Percentiles rank a stretch among this genome's conserved stretches.
Evolutionary conservation across 2,329 filamentous ascomycete species (phyloP).

Genomic region (Penicillium psychrosexuale): DNA sequence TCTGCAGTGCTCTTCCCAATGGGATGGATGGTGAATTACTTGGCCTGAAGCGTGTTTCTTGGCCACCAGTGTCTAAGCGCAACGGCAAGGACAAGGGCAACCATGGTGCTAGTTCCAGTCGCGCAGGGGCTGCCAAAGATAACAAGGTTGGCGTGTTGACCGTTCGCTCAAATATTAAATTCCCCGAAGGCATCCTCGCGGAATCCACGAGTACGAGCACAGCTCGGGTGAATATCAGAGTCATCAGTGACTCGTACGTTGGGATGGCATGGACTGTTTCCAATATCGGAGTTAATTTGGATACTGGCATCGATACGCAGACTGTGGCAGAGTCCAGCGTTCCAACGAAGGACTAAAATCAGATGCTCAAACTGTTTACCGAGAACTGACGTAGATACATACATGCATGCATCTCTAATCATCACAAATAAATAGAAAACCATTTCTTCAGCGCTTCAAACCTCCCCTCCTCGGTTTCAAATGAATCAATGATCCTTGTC

Average conservation of each 20-base stretch:
- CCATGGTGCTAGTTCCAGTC: conserved; percentile 14
- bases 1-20: conserved; percentile 48
- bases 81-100: conserved; percentile 17
- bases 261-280: conserved; percentile 63
- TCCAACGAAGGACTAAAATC: conserved; percentile 10
- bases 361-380: not conserved
- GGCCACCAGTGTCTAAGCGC: conserved; percentile 50
- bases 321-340: conserved; percentile 16
- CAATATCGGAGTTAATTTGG: conserved; percentile 51
- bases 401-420: not conserved
- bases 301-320: conserved; percentile 25
- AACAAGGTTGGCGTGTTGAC: conserved; percentile 18
- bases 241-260: conserved; percentile 85
- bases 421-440: conserved; percentile 39
- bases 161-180: conserved; percentile 33
- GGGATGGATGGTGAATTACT: conserved; percentile 69
- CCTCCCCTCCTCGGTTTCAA: conserved; percentile 44
- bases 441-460: conserved; percentile 44
- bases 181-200: conserved; percentile 23
- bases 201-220: conserved; percentile 12
- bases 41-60: conserved; percentile 80
- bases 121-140: conserved; percentile 11
- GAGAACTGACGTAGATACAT: not conserved
- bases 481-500: conserved; percentile 40
- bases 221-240: conserved; percentile 61